Evolutionary conservation across 2,329 filamentous ascomycete genomes (phyloP), one percentile per base, ranked within the genome.

Genomic region (Periconia digitata): DNA sequence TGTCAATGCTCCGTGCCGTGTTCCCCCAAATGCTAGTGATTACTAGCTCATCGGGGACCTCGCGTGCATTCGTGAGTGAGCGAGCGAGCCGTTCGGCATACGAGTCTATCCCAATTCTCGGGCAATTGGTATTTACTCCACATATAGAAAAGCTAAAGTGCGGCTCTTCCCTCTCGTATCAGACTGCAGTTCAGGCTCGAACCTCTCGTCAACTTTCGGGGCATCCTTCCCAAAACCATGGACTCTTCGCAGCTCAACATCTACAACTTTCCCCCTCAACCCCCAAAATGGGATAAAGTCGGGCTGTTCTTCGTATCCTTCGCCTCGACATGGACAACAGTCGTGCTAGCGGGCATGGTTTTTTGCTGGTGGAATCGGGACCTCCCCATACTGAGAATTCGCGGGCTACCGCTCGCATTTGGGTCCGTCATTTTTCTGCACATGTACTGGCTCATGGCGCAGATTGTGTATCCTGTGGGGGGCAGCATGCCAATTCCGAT

Each of bases 371-470:
- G 37, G 36, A 56, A 60, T 29, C 53, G 49, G 15, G 44, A 54
- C 21, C 43, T 54, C 12, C 57, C 55, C 18, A 46, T 54, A 22
- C 38, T 60, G 5, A 44, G 44, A 34, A 42, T 60, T 13, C 55
- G 57, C 16, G 49, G 51, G 10, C 43, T 60, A 5, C 49, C 51
- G 6, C 29, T 58, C 16, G 46, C 53, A 0, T 56, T 60, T 32
- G 49, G 43, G 16, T 49, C 55, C 7, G 44, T 58, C 32, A 39
- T 48, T 5, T 44, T 56, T 10, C 51, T 60, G 5, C 57, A 60
- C 36, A 15, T 56, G 13, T 60, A 60, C 27, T 60, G 57, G 57
- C 47, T 44, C 38, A 47, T 57, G 46, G 51, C 49, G 12, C 51
- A 58, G 20, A 43, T 56, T 8, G 51, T 47, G 17, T 60, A 60